Evolutionary conservation across 805 yeast species (phyloP), one percentile per base, ranked within the genome.

Genomic region (Suhomyces prunicola): DNA sequence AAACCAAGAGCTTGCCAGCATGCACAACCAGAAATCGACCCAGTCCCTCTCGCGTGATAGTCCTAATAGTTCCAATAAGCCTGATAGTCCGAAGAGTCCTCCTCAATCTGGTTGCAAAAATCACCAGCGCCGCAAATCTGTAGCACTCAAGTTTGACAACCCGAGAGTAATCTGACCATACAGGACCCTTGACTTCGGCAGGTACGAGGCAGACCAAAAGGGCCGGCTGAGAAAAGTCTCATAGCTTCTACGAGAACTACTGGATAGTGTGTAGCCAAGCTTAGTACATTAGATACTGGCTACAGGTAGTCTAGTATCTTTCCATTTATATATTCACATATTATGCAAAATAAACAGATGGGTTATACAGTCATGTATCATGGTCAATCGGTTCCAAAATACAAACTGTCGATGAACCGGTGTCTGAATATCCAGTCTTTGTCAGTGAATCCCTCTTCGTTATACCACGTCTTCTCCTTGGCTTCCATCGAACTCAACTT

Each of bases 351-450:
- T n/a, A n/a, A n/a, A n/a, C n/a, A n/a, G n/a, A n/a, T n/a, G n/a
- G n/a, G n/a, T n/a, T n/a, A n/a, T n/a, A n/a, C n/a, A n/a, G n/a
- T n/a, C n/a, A n/a, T n/a, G n/a, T n/a, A n/a, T n/a, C n/a, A n/a
- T n/a, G n/a, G n/a, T n/a, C n/a, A n/a, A n/a, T 63, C 65, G 5
- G 91, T 84, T 6, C 97, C 97, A 67, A 86, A 91, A 66, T 91
- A 91, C 53, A 80, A 76, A 9, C 86, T 71, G 67, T 90, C 97
- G 26, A 91, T 77, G 63, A 85, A 90, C 52, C 96, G 77, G 52
- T 76, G 78, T 54, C 84, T 72, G 65, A 87, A 83, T 78, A 84
- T 81, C 77, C 84, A 80, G 54, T 82, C 82, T 2, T 69, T 64
- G 52, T 82, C 84, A 23, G 72, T 61, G 51, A 78, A 77, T 13